Evolutionary conservation across 106 monocot species (phyloP), one percentile per base, ranked within the genome.

Genomic region (Posidonia australis): DNA sequence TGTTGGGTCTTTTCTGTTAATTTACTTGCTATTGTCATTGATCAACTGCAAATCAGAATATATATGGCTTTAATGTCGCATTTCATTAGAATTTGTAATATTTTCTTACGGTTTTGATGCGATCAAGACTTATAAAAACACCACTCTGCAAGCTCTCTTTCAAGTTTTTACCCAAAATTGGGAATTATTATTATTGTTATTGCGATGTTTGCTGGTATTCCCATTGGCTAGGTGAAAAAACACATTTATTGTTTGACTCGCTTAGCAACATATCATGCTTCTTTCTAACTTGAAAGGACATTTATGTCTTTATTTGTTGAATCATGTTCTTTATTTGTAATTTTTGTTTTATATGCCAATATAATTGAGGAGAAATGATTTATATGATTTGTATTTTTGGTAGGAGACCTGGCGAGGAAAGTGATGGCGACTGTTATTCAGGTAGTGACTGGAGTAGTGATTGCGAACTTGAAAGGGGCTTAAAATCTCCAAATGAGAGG

Each of bases 401-500:
- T 30, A 88, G 88, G 68, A 46, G n/a, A 55, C 46, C 62, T 29
- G 77, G 74, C n/a, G 84, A 77, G 49, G 88, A 79, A 0, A 77
- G 79, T 72, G 82, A 86, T 75, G 54, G 49, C 41, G 81, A 79
- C 31, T 68, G 22, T 70, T 89, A 82, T 76, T 84, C 82, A 23
- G 77, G 79, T 64, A 79, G 75, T 63, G 84, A 89, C 62, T 79
- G 69, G 30, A 84, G 79, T 60, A 82, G 89, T 77, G 88, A 89
- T 65, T 73, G 62, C 56, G 87, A 88, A 69, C 44, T 65, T 70
- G 88, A 88, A 57, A 71, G 64, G n/a, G 44, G 60, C 65, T 11
- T 58, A 52, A 77, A 76, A 58, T 72, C 41, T 74, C 53, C 65
- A 75, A 66, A 31, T 14, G 25, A 64, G 9, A 70, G 51, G 66